These are phyloP conservation scores for Colletotrichum cordylinicola DNA, from an alignment of 2,329 filamentous ascomycete species.

Conservation along the genomic window DNA sequence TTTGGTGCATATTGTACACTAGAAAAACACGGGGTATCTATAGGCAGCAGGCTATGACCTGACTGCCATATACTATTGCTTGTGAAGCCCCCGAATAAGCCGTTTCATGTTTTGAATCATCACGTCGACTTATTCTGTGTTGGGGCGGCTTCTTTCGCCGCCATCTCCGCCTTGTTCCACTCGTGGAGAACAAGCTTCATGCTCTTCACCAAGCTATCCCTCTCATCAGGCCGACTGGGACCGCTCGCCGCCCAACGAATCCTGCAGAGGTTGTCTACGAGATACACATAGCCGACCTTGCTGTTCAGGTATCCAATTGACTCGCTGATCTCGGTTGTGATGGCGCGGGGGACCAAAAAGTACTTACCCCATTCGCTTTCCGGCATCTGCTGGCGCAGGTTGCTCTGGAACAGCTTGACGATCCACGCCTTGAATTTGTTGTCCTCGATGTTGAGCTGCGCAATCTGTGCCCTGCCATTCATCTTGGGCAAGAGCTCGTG, in stretches of 20 bases:
- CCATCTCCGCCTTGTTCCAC: constrained; percentile 46
- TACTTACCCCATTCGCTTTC: constrained; percentile 64
- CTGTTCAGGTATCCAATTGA: constrained; percentile 78
- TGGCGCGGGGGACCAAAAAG: constrained; percentile 63
- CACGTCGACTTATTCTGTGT: neutral
- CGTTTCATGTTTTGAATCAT: neutral
- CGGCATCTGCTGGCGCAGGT: constrained; percentile 54
- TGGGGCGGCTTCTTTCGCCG: constrained; percentile 24
- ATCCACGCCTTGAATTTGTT: constrained; percentile 72
- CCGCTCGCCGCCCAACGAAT: constrained; percentile 95
- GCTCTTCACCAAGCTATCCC: constrained; percentile 69
- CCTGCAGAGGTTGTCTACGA: constrained; percentile 85
- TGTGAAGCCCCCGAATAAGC: neutral
- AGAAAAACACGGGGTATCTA: constrained; percentile 20
- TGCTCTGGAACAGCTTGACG: constrained; percentile 60
- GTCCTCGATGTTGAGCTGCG: constrained; percentile 90
- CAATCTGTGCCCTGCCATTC: constrained; percentile 65
- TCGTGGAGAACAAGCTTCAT: constrained; percentile 68
- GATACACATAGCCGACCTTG: constrained; percentile 92
- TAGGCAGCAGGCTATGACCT: neutral
- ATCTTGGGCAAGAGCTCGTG: constrained; percentile 63
- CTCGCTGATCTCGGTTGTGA: constrained; percentile 67
- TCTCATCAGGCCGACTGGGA: constrained; percentile 68
- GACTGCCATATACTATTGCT: neutral
- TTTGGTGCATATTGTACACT: constrained; percentile 22